Conservation (phyloP, 1,284 basidiomycete genomes). For the Austroboletus novae-zelandiae region DNA sequence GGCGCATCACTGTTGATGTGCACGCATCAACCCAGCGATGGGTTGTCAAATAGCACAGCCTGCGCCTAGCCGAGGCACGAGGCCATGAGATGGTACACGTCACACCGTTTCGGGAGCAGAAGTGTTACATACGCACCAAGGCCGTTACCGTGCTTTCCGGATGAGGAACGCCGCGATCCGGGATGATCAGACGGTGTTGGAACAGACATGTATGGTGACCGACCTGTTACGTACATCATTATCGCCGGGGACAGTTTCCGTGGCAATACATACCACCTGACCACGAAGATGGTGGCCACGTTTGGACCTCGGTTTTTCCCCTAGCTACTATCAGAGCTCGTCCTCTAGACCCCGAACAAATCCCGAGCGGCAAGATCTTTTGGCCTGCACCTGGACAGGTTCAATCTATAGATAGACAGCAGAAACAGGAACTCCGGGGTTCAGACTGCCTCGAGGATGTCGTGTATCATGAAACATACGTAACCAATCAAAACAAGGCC, state of each 20-base stretch:
- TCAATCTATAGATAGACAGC: slow-evolving; percentile 32
- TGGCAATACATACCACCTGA: slow-evolving; percentile 20
- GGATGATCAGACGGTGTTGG: slow-evolving; percentile 25
- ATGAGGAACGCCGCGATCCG: slow-evolving; percentile 24
- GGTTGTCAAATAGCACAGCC: slow-evolving; percentile 28
- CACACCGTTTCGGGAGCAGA: slow-evolving; percentile 31
- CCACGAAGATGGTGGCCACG: slow-evolving; percentile 7
- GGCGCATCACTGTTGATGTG: slow-evolving; percentile 28
- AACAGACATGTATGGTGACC: slow-evolving; percentile 21
- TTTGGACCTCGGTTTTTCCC: slow-evolving; percentile 8
- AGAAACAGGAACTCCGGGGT: slow-evolving; percentile 32
- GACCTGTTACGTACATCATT: slow-evolving; percentile 24
- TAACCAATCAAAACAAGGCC: slow-evolving; percentile 15
- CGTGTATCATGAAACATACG: slow-evolving; percentile 23
- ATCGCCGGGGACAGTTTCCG: slow-evolving; percentile 18
- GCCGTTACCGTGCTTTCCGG: slow-evolving; percentile 25
- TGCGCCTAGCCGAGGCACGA: slow-evolving; percentile 28
- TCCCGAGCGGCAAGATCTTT: slow-evolving; percentile 18
- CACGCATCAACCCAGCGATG: slow-evolving; percentile 30
- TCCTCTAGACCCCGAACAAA: slow-evolving; percentile 16
- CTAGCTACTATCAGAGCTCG: slow-evolving; percentile 16
- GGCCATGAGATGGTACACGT: slow-evolving; percentile 31
- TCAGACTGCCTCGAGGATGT: slow-evolving; percentile 25
- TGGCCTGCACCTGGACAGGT: slow-evolving; percentile 3
- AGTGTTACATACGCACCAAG: slow-evolving; percentile 26